phyloP scores from a whole-genome alignment of 306 rosid genomes.

The Coriaria nepalensis region DNA sequence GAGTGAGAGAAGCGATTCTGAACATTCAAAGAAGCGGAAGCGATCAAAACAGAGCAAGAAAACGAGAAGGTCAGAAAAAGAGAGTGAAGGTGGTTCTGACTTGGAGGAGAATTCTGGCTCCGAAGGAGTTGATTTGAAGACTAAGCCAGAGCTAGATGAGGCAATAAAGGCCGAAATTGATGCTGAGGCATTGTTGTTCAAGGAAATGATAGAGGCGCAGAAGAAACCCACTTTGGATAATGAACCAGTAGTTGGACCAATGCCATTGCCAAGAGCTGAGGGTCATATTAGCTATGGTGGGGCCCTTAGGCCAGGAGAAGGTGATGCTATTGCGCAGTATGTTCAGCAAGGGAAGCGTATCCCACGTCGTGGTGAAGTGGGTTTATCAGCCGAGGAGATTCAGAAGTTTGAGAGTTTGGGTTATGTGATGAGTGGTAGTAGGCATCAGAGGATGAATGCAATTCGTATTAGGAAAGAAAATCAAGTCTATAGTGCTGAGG shows the following conservation, averaged over 20 bases:
- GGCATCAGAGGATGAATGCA: conserved; percentile 99
- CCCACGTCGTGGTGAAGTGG: conserved; percentile 96
- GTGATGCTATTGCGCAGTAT: conserved; percentile 92
- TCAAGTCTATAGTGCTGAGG: conserved; percentile 98
- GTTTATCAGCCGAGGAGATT: conserved; percentile 93
- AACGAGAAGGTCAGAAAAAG: conserved; percentile 24
- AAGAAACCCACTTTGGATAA: conserved; percentile 55
- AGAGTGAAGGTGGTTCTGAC: conserved; percentile 21
- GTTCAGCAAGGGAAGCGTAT: conserved; percentile 99
- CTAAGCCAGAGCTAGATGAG: conserved; percentile 26
- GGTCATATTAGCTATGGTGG: conserved; percentile 99
- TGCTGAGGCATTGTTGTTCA: conserved; percentile 48
- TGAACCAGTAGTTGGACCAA: conserved; percentile 76
- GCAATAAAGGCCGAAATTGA: conserved; percentile 20
- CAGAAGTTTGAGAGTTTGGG: conserved; percentile 74
- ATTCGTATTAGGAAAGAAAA: conserved; percentile 95
- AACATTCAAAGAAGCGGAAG: conserved; percentile 24
- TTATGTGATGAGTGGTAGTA: conserved; percentile 95
- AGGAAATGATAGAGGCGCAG: conserved; percentile 66
- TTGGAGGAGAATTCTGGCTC: conserved; percentile 35
- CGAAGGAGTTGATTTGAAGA: conserved; percentile 27
- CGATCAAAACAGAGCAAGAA: conserved; percentile 22
- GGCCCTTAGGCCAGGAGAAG: conserved; percentile 97
- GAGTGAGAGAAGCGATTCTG: conserved; percentile 25
- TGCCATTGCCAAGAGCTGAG: conserved; percentile 87